These are phyloP conservation scores for Coniochaeta prunicola DNA, from an alignment of 2,329 filamentous ascomycete genomes.

Conservation along the genomic window DNA sequence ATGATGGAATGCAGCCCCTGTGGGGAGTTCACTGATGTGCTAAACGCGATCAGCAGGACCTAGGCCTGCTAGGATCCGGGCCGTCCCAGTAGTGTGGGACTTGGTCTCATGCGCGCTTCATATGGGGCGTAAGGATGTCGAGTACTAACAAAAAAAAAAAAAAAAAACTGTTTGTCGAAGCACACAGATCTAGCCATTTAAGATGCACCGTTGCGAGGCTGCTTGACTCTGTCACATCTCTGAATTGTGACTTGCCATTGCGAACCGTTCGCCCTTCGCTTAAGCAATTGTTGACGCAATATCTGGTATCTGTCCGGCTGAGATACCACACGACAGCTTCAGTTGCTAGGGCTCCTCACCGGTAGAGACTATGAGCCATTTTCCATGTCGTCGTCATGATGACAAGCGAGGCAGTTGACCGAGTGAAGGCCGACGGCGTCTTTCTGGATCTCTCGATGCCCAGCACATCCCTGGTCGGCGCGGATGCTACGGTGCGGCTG, in stretches of 20 bases:
- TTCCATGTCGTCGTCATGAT: neutral
- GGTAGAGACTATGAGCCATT: neutral
- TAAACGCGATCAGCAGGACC: neutral
- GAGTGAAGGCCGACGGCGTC: neutral
- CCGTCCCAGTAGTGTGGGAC: conserved; percentile 1
- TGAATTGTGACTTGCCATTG: neutral
- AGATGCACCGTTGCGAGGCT: neutral
- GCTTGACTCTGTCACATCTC: neutral
- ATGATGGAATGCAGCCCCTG: neutral
- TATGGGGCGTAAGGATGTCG: neutral
- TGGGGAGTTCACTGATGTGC: neutral
- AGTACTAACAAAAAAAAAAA: neutral
- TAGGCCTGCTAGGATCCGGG: neutral
- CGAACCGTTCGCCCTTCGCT: neutral
- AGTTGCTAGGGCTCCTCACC: neutral
- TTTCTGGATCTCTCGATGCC: neutral
- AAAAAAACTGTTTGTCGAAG: neutral
- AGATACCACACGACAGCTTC: neutral
- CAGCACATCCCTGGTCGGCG: neutral
- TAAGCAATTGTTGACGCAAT: neutral
- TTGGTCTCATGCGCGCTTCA: neutral
- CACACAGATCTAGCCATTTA: neutral
- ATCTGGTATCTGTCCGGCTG: neutral
- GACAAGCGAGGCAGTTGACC: neutral
- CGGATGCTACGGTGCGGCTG: neutral